Base-by-base conservation (phyloP, 176 grass and related monocot genomes). In the Triticum turgidum region DNA sequence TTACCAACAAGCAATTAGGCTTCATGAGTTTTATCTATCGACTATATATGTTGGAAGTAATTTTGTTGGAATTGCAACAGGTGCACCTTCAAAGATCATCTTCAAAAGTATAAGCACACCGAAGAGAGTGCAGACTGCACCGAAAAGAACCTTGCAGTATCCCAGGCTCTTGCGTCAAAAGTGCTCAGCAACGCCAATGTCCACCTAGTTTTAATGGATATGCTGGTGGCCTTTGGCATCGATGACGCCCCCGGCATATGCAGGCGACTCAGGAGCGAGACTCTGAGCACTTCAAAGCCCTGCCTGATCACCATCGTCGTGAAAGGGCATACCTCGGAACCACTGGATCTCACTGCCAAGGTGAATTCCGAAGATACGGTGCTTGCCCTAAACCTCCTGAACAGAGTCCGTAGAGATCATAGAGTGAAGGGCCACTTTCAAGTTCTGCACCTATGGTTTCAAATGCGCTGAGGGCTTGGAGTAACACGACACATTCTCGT, bases 361-460 rank as follows among this genome's bases (percentile, higher is more conserved):
- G 88, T 95, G 85, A 96, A 98, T 42, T 98, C 80, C 56, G 90
- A 98, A 77, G 93, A 96, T 74, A 91, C 93, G 0, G 35, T 82
- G 18, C 95, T 98, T 85, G 96, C 84, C 51, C 39, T 89, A 29
- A 98, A 98, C 76, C 82, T 98, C 24, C 56, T 98, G 68, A 98
- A 98, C 65, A 92, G 84, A 75, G 51, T 91, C 45, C 49, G 76
- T 90, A 10, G 71, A 76, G 13, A 90, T 95, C 83, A 37, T 98
- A 80, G 91, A 91, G 58, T 95, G 88, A 95, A 42, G 12, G 3
- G 45, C 11, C 37, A 7, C 37, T 38, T 38, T 38, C 37, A 38
- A 38, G 37, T 38, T 38, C 37, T 30, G 29, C 37, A 38, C 37
- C 29, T 30, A 30, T 30, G 29, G 29, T 30, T 38, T 38, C 7